Conservation (phyloP, 169 alveolate genomes). For the Cyclospora cayetanensis region DNA sequence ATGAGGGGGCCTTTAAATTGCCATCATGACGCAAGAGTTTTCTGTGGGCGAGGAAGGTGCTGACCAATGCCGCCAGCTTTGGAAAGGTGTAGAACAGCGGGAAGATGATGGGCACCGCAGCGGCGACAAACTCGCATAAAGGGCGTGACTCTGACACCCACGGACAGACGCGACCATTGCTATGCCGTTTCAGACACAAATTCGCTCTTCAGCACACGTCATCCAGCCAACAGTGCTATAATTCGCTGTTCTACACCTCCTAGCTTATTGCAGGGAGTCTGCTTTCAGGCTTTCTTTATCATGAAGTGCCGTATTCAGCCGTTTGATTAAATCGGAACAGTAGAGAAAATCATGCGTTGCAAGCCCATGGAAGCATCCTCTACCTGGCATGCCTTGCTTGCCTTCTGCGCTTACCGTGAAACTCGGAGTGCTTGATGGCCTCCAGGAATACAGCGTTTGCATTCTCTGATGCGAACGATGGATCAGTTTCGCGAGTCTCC, state of each 20-base stretch:
- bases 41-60: conserved; percentile 52
- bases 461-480: conserved; percentile 60
- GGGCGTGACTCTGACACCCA: conserved; percentile 14
- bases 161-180: too few species aligned
- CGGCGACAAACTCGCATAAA: conserved; percentile 49
- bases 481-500: conserved; percentile 60
- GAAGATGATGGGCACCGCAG: conserved; percentile 37
- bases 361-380: too few species aligned
- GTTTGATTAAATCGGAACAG: too few species aligned
- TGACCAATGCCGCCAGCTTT: conserved; percentile 60
- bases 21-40: conserved; percentile 40
- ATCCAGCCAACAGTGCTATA: too few species aligned
- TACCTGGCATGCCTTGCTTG: too few species aligned
- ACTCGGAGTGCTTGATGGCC: conserved; percentile 44
- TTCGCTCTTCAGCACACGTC: too few species aligned
- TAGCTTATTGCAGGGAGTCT: too few species aligned
- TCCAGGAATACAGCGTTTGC: conserved; percentile 68
- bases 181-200: too few species aligned
- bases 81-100: conserved; percentile 63
- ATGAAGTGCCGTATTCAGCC: too few species aligned
- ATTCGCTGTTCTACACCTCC: too few species aligned
- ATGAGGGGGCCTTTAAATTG: not conserved
- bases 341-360: too few species aligned
- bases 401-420: not conserved
- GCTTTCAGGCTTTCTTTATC: too few species aligned